Base-by-base conservation (phyloP, 2,329 filamentous ascomycete genomes). In the Phialophora chinensis region DNA sequence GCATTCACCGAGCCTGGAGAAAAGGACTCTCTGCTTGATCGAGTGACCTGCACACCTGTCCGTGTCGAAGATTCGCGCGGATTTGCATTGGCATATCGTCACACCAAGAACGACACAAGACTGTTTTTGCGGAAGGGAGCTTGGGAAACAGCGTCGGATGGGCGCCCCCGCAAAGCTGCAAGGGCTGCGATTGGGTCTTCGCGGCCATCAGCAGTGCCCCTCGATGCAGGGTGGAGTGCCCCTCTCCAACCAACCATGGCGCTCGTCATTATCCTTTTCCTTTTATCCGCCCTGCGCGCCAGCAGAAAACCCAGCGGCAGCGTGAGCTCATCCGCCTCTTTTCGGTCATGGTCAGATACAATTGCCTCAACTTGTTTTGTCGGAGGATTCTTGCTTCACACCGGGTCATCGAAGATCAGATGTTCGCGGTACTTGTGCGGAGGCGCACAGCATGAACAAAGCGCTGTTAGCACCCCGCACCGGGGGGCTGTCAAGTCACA, bases 201-300 rank as follows among this genome's bases (percentile, higher is more conserved):
- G 23, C 27, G 57, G 57, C 25, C 57, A 35, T 29, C 57, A 50
- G 20, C 47, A 42, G 3, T 59, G 63, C 47, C 52, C 35, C 49
- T 54, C 23, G 29, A 20, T 56, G 31, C 42, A 52, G 25, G 25
- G 25, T 52, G 20, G 20, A 29, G 49, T 23, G 17, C 38, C 35
- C 33, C 35, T 17, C 35, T 58, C 54, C 49, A 27, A 52, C 49
- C 49, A 27, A 23, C 54, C 47, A 49, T 42, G 17, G 58, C 17
- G 52, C 52, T 62, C 59, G 57, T 53, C 66, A 44, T n/a, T 3
- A n/a, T 44, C 38, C 38, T n/a, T 44, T 49, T 25, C 66, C 66
- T 68, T 68, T 68, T 66, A 68, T 63, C 66, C 66, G 66, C 55
- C 47, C 3, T 44, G 38, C 17, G 38, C 38, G 38, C 38, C 38